These are phyloP conservation scores for Lecanicillium sp. DNA, from an alignment of 2,329 filamentous ascomycete genomes.

Conservation along the genomic window DNA sequence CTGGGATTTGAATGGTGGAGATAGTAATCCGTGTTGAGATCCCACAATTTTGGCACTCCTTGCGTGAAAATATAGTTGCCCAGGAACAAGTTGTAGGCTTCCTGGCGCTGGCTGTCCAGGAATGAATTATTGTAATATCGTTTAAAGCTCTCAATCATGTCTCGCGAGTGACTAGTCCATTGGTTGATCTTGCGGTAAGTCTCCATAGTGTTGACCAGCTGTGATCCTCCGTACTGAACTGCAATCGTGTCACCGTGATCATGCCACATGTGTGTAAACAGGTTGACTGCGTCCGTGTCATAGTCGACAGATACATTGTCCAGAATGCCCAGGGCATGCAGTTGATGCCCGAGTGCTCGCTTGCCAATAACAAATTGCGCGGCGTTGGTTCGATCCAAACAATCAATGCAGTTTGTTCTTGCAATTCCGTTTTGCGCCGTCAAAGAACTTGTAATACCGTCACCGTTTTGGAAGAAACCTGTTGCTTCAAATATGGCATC, in stretches of 20 bases:
- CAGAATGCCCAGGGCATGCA: constrained; percentile 85
- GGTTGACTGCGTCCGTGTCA: constrained; percentile 89
- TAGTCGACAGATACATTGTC: constrained; percentile 73
- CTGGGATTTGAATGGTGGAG: constrained; percentile 84
- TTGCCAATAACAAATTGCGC: constrained; percentile 98
- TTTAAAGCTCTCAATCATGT: constrained; percentile 99
- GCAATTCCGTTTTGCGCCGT: constrained; percentile 86
- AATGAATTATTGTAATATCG: constrained; percentile 99
- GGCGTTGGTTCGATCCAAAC: constrained; percentile 91
- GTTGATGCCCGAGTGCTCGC: constrained; percentile 80
- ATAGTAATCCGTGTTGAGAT: constrained; percentile 90
- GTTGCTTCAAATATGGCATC: constrained; percentile 79
- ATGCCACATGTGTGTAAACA: constrained; percentile 98
- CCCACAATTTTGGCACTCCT: constrained; percentile 94
- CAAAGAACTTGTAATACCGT: constrained; percentile 51
- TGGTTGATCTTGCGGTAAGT: constrained; percentile 99
- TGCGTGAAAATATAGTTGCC: constrained; percentile 88
- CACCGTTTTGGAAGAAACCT: constrained; percentile 91
- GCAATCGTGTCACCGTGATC: constrained; percentile 97
- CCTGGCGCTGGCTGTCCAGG: constrained; percentile 92
- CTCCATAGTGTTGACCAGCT: constrained; percentile 98
- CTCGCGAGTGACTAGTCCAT: constrained; percentile 93
- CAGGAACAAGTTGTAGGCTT: constrained; percentile 94
- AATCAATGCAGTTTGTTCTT: constrained; percentile 96
- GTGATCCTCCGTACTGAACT: constrained; percentile 93